Base-by-base conservation (phyloP, 2,329 filamentous ascomycete species). In the Sphaerulina vaccinii region DNA sequence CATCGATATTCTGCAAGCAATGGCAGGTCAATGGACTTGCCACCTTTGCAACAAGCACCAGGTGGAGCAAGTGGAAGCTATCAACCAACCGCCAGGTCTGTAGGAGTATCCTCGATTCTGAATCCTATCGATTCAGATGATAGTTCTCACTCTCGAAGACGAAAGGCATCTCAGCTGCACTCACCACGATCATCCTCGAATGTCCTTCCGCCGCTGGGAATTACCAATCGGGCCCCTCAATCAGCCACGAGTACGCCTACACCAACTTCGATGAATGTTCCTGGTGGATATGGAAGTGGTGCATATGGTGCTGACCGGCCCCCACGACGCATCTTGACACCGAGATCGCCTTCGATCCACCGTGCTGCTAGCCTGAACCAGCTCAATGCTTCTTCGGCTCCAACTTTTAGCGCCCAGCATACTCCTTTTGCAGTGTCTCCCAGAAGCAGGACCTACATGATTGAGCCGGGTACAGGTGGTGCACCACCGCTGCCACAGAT, bases 281-380 rank as follows among this genome's bases (percentile, higher is more conserved):
- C 41, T 16, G 35, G 44, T 23, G 46, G 39, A 10, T 29, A 53
- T 29, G 27, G 27, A 29, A 13, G 10, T 29, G 27, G 4, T 29
- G n/a, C 27, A 5, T 29, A 29, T 22, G 42, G 19, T 10, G 49
- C 50, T 7, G 56, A 55, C 5, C 42, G 51, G 43, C 41, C 51
- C 27, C 56, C 57, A 13, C 57, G 81, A 57, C 76, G 77, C 27
- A 76, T 81, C n/a, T 63, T 83, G 54, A 83, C 79, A 9, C 80
- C 83, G 1, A 75, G 77, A 57, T 84, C 83, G 8, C 81, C 82
- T 8, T 69, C 64, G 3, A 46, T 75, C 35, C 71, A 72, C 48
- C 77, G 81, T 55, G 73, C 78, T 21, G 71, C 76, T 15, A 82
- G 79, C 60, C 62, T 79, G 10, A 74, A 74, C 24, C 48, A 69